Conservation (phyloP, 257 asterid species). For the Nicotiana obtusifolia region DNA sequence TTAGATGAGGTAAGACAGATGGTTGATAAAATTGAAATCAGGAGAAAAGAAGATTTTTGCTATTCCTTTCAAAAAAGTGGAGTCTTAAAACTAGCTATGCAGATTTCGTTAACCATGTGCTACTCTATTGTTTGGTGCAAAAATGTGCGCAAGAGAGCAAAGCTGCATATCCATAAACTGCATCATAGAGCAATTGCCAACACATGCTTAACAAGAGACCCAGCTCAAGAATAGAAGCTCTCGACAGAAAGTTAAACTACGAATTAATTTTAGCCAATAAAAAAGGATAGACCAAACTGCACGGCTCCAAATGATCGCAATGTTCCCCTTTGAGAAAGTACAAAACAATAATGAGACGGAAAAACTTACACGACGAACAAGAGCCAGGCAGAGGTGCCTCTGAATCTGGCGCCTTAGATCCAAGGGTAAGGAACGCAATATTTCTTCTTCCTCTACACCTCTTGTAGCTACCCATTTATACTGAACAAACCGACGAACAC, state of each 20-base stretch:
- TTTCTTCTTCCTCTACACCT: constrained; percentile 80
- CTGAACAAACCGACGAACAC: constrained; percentile 70
- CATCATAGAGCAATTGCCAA: not conserved
- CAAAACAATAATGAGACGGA: not conserved
- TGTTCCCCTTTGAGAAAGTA: not conserved
- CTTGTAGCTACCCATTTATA: constrained; percentile 82
- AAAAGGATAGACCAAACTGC: not conserved
- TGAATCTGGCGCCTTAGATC: constrained; percentile 74
- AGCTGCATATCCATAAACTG: not conserved
- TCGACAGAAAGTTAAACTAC: not conserved
- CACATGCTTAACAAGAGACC: not conserved
- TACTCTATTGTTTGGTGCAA: constrained; percentile 3
- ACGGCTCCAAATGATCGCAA: not conserved
- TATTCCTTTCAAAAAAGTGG: not conserved
- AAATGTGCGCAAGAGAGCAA: not conserved
- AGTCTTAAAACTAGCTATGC: not conserved
- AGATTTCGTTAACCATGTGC: not conserved
- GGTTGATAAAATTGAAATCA: not conserved
- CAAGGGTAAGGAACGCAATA: constrained; percentile 58
- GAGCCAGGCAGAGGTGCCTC: constrained; percentile 79
- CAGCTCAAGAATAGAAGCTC: not conserved
- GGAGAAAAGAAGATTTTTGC: not conserved
- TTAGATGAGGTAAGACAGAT: not conserved
- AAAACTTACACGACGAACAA: constrained; percentile 78
- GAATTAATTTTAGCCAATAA: not conserved